Evolutionary conservation across 768 basidiomycete species (phyloP).

Genomic region (Exsudoporus frostii): DNA sequence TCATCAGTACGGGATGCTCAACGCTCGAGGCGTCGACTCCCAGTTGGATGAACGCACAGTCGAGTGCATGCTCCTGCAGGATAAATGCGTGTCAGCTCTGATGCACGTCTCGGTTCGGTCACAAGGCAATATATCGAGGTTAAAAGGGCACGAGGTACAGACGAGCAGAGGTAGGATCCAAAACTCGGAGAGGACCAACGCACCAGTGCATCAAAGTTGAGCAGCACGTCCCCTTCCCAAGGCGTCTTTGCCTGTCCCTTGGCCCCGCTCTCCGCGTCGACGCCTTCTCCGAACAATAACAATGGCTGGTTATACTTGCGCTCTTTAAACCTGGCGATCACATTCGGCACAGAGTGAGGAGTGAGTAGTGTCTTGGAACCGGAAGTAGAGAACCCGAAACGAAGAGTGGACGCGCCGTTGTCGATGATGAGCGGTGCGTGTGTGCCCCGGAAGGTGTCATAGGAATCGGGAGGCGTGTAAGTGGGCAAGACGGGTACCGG

Average conservation of each 20-base stretch:
- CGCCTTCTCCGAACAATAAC: constrained; percentile 84
- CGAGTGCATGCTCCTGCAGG: constrained; percentile 87
- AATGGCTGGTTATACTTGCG: constrained; percentile 77
- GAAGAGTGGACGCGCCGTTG: constrained; percentile 79
- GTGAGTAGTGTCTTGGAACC: constrained; percentile 11
- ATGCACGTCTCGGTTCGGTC: neutral
- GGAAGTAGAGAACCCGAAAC: constrained; percentile 79
- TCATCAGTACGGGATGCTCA: constrained; percentile 90
- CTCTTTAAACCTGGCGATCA: constrained; percentile 86
- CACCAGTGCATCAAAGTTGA: constrained; percentile 92
- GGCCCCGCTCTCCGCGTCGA: constrained; percentile 83
- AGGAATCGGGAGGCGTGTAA: constrained; percentile 41
- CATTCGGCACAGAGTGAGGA: constrained; percentile 65
- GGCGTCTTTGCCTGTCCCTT: constrained; percentile 74
- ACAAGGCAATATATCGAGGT: neutral
- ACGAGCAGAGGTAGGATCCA: neutral
- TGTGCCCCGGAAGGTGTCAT: constrained; percentile 47
- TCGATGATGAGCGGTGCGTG: constrained; percentile 78
- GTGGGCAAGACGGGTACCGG: constrained; percentile 31
- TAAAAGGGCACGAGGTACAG: neutral
- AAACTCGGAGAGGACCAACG: constrained; percentile 30
- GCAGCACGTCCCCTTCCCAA: constrained; percentile 92
- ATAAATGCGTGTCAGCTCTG: constrained; percentile 15
- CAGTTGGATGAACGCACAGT: constrained; percentile 85
- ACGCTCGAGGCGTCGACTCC: constrained; percentile 76